phyloP scores from a whole-genome alignment of 148 eudicot genomes.

The Polygonum maritimum region DNA sequence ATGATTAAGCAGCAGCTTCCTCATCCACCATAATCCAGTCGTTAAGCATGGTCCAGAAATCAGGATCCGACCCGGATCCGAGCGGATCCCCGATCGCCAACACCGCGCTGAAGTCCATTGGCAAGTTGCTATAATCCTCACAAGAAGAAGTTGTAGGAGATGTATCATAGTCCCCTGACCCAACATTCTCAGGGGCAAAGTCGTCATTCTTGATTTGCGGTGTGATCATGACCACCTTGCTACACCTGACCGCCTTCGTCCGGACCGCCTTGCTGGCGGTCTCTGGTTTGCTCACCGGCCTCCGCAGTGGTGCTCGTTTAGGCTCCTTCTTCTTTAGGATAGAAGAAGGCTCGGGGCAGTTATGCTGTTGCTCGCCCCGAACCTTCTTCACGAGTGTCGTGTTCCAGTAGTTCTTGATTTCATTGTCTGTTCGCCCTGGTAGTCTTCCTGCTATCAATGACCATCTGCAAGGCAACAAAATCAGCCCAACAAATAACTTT shows the following conservation, averaged over 20 bases:
- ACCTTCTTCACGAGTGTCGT: background rate
- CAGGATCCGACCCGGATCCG: background rate
- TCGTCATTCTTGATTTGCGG: conserved; percentile 1
- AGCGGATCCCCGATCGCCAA: background rate
- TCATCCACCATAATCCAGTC: conserved; percentile 5
- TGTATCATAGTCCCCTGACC: background rate
- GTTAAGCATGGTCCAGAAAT: conserved; percentile 3
- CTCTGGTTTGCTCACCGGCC: background rate
- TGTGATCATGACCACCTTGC: conserved; percentile 21
- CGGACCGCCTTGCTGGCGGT: conserved; percentile 14
- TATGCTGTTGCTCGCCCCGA: background rate
- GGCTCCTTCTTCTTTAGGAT: background rate
- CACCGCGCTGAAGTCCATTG: background rate
- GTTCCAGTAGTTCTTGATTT: conserved; percentile 13
- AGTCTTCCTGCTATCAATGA: conserved; percentile 9
- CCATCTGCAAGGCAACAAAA: background rate
- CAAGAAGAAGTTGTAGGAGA: background rate
- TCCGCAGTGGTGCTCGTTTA: background rate
- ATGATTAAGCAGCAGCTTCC: background rate
- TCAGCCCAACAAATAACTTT: background rate
- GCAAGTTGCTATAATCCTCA: background rate
- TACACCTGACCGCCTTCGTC: conserved; percentile 31
- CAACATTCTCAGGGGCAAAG: background rate
- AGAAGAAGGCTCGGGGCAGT: background rate
- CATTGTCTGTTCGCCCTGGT: conserved; percentile 14